Base-by-base conservation (phyloP, 2,329 filamentous ascomycete species). In the Fusarium udum region DNA sequence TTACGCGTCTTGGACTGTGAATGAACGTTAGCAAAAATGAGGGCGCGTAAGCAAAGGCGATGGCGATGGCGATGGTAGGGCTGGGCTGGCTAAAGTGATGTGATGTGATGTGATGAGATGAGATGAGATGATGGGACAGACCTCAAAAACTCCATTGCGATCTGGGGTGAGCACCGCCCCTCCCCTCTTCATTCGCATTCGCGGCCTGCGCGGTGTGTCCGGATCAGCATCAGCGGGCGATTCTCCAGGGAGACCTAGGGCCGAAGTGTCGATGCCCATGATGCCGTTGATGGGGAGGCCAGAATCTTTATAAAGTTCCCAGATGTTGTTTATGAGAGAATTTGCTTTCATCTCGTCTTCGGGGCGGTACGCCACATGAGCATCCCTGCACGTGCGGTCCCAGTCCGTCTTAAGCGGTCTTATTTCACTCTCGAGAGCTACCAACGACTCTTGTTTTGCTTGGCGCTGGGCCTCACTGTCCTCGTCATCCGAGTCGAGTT, bases 251-350 rank as follows among this genome's bases (percentile, higher is more conserved):
- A 66, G 53, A 37, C 64, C 49, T 16, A 70, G 18, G 31, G 43
- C 5, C 16, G 32, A 28, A 10, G 24, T 31, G 26, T 46, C 26
- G n/a, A 26, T 16, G n/a, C 43, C 42, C 42, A 39, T 43, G 28
- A 22, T 40, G 22, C 32, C 32, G 31, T 39, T 39, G 11, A 26
- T 52, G 32, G 37, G 42, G 18, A 48, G 37, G 24, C 22, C 45
- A 16, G 26, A 36, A 14, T 51, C 22, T 26, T 43, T 20, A 51
- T 36, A 36, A n/a, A 28, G 20, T 18, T 36, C 37, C 5, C 20
- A 10, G 52, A 69, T 31, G 34, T 43, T 70, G 49, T 46, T 62
- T 31, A 69, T 59, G 53, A 69, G 52, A 56, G 56, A 69, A 37
- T 49, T 55, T 37, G 59, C 37, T 45, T 51, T 11, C 18, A 34